A percentile compares a stretch with the other conserved stretches of the same genome.
Evolutionary conservation across 1,139 yeast genomes (phyloP).

Genomic region (Scheffersomyces parashehatae): DNA sequence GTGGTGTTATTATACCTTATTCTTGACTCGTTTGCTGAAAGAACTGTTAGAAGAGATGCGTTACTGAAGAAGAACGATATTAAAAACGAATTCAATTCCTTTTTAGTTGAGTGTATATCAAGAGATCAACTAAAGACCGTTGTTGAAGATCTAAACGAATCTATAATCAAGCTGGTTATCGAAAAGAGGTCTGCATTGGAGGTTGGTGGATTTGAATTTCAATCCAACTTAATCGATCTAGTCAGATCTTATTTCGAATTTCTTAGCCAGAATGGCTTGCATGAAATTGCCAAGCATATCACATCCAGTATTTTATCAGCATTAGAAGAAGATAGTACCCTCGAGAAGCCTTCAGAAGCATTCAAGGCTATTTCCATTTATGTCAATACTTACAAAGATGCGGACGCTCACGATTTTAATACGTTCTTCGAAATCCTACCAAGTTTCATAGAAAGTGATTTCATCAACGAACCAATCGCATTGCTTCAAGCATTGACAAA

Average conservation of each 20-base stretch:
- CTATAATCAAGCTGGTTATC: slow-evolving; percentile 4
- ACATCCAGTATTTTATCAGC: slow-evolving; percentile 20
- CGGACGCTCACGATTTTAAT: slow-evolving; percentile 1
- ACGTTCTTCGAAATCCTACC: slow-evolving; percentile 23
- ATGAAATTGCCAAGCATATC: slow-evolving; percentile 18
- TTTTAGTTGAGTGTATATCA: background rate
- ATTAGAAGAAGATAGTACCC: slow-evolving; percentile 19
- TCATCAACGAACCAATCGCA: slow-evolving; percentile 24
- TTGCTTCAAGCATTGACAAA: slow-evolving; percentile 19
- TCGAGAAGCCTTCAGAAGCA: slow-evolving; percentile 13
- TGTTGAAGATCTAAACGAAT: background rate
- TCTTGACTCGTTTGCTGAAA: slow-evolving; percentile 12
- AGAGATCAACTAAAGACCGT: no score
- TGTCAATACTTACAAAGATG: slow-evolving; percentile 3
- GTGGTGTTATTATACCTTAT: slow-evolving; percentile 3
- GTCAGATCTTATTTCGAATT: slow-evolving; percentile 9
- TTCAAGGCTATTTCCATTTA: slow-evolving; percentile 11
- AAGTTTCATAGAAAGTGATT: slow-evolving; percentile 27
- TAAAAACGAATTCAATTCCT: slow-evolving; percentile 1
- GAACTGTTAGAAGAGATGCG: slow-evolving; percentile 3
- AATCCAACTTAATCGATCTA: slow-evolving; percentile 5
- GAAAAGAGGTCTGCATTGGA: slow-evolving; percentile 1
- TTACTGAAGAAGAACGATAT: slow-evolving; percentile 1
- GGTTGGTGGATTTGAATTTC: slow-evolving; percentile 8
- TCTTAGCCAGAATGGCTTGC: slow-evolving; percentile 8